phyloP scores from a whole-genome alignment of 257 asterid genomes.

The Lantana camara region DNA sequence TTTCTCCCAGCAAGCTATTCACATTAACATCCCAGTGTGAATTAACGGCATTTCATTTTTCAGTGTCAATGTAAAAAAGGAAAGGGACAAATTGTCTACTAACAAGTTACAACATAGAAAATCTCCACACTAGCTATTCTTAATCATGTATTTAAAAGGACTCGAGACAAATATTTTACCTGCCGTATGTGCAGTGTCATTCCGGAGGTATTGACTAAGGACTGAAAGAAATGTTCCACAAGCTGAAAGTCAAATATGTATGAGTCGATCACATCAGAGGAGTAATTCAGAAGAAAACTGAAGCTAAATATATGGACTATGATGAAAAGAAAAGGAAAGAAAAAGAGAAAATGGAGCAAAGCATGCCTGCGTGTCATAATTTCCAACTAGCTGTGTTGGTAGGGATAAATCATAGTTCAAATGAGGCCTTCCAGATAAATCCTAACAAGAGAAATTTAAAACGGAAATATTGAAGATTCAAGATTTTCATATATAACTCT shows the following conservation, averaged over 20 bases:
- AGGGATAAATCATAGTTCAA: slow-evolving; percentile 73
- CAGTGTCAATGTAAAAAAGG: not conserved
- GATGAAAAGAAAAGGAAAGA: not conserved
- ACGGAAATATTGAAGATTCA: not conserved
- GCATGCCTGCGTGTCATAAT: slow-evolving; percentile 85
- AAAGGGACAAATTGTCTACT: too few relatives aligned
- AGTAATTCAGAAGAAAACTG: slow-evolving; percentile 7
- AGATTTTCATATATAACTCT: not conserved
- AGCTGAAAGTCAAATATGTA: slow-evolving; percentile 52
- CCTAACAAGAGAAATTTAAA: slow-evolving; percentile 44
- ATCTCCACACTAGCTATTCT: slow-evolving; percentile 5
- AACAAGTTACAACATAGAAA: too few relatives aligned
- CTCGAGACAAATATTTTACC: slow-evolving; percentile 41
- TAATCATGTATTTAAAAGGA: not conserved
- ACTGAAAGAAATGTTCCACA: slow-evolving; percentile 99
- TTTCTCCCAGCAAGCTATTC: slow-evolving; percentile 78
- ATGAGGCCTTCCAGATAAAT: slow-evolving; percentile 95
- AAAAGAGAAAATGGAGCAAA: not conserved
- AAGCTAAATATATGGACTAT: too few relatives aligned
- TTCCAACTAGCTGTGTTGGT: slow-evolving; percentile 95
- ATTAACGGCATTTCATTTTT: not conserved
- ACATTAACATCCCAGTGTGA: not conserved
- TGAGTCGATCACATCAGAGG: slow-evolving; percentile 9
- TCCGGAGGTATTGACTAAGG: slow-evolving; percentile 94
- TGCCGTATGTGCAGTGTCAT: slow-evolving; percentile 98